Percentiles rank a stretch among this genome's conserved stretches.
Conservation (phyloP, 2,329 filamentous ascomycete species). For the Parascedosporium putredinis region DNA sequence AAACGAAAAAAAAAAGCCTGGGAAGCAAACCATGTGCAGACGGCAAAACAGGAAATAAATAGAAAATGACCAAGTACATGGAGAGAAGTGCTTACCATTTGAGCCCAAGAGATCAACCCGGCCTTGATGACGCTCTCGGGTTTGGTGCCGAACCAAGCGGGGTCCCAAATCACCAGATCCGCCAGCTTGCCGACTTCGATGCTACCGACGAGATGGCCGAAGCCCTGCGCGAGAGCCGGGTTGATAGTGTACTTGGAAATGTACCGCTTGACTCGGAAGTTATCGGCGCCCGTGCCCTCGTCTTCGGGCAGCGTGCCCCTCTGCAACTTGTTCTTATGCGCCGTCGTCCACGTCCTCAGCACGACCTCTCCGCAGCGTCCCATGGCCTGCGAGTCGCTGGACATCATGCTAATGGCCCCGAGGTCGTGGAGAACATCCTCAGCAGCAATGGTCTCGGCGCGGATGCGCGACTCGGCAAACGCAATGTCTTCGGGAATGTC, state of each 20-base stretch:
- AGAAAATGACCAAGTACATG: no score
- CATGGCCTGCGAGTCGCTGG: slow-evolving; percentile 91
- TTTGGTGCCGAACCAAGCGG: slow-evolving; percentile 79
- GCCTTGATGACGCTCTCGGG: slow-evolving; percentile 75
- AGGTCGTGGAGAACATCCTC: slow-evolving; percentile 94
- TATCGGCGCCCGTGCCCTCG: slow-evolving; percentile 68
- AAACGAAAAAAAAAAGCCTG: slow-evolving; percentile 5
- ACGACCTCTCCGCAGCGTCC: slow-evolving; percentile 91
- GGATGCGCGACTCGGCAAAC: slow-evolving; percentile 89
- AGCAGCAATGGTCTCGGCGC: slow-evolving; percentile 90
- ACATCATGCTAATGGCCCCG: slow-evolving; percentile 97
- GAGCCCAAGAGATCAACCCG: slow-evolving; percentile 69
- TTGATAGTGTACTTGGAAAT: slow-evolving; percentile 96
- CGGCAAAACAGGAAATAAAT: no score
- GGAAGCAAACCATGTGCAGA: no score
- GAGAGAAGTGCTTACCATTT: slow-evolving; percentile 55
- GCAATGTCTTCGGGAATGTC: slow-evolving; percentile 93
- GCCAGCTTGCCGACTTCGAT: slow-evolving; percentile 84
- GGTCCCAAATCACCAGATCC: slow-evolving; percentile 80
- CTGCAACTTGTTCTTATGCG: slow-evolving; percentile 91
- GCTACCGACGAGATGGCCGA: slow-evolving; percentile 76
- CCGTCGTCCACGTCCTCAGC: slow-evolving; percentile 89
- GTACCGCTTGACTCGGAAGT: slow-evolving; percentile 86
- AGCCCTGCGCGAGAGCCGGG: slow-evolving; percentile 82
- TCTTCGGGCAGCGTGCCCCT: slow-evolving; percentile 70